phyloP scores from a whole-genome alignment of 78 protist species.

The Dictyostelium brefeldianum region DNA sequence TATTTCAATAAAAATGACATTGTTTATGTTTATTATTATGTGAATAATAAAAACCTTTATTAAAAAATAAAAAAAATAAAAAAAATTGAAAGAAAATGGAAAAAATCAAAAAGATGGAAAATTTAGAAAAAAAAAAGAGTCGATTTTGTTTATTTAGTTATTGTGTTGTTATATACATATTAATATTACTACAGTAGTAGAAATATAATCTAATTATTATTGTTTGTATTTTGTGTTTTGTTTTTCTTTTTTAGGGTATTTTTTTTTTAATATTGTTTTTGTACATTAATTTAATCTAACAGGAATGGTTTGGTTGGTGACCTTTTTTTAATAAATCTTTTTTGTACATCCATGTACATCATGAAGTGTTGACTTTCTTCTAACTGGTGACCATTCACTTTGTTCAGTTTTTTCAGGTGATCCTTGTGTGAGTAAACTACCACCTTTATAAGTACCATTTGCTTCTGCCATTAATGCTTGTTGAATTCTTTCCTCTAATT shows the following conservation, averaged over 20 bases:
- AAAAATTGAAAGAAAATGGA: background rate
- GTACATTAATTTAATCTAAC: background rate
- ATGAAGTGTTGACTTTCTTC: conserved; percentile 3
- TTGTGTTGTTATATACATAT: background rate
- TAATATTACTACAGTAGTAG: background rate
- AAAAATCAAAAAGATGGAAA: background rate
- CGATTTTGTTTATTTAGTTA: too few species aligned
- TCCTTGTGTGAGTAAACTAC: background rate
- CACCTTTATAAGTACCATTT: conserved; percentile 18
- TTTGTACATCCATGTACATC: conserved; percentile 21
- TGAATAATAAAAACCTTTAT: background rate
- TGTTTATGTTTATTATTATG: too few species aligned
- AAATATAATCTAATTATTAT: too few species aligned
- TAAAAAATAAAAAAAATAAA: background rate
- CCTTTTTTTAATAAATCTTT: background rate
- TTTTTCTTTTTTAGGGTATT: too few species aligned
- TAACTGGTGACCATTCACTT: conserved; percentile 22
- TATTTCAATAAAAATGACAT: too few species aligned
- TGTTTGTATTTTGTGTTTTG: too few species aligned
- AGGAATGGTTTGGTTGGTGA: too few species aligned
- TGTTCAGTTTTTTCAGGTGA: conserved; percentile 14
- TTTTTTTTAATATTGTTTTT: too few species aligned
- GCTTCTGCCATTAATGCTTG: background rate
- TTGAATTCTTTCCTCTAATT: conserved; percentile 24
- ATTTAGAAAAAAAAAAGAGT: background rate